Base-by-base conservation (phyloP, 352 stramenopile genomes). In the Lagenidium giganteum region DNA sequence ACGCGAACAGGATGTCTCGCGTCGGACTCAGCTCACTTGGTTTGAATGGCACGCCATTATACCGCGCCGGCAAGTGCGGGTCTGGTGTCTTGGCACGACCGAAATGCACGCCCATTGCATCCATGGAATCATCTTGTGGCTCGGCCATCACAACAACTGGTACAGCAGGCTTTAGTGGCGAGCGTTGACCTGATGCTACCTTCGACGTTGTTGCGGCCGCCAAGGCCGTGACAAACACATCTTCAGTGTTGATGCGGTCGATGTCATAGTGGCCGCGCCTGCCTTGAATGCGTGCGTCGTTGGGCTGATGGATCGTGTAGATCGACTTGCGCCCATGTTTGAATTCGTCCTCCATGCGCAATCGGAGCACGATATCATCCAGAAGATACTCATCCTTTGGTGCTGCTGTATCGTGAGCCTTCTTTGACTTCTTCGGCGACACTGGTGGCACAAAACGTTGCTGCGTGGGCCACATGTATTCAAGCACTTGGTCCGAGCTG, bases 21-120 rank as follows among this genome's bases (percentile, higher is more conserved):
- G 58, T 82, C 4, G 62, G 56, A 28, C 58, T 80, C n/a, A 85
- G 61, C 42, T 83, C 59, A 34, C 68, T 83, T 21, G 62, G 54
- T 24, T 51, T 68, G 46, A 76, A 86, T 13, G 73, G 67, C 23
- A 86, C 47, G 21, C 65, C 65, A 22, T 86, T 86, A 50, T 82
- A 83, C 26, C 73, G 53, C 8, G 73, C 73, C 16, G 73, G 73
- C 5, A 86, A 35, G 38, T 83, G 61, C 12, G 70, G 73, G 23
- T 86, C 73, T 8, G 62, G 64, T 2, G 44, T 67, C 67, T 80
- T 34, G 20, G n/a, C 32, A 9, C 32, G 32, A 38, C 32, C 7
- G 32, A n/a, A 38, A 38, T 18, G 32, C 12, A 16, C 11, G 32
- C n/a, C 32, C 32, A 38, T 16, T 20, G 12, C 12, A 7, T 18